A percentile compares a stretch with the other conserved stretches of the same genome.
phyloP scores from a whole-genome alignment of 108 stramenopile genomes.

The Cyclotella baltica region DNA sequence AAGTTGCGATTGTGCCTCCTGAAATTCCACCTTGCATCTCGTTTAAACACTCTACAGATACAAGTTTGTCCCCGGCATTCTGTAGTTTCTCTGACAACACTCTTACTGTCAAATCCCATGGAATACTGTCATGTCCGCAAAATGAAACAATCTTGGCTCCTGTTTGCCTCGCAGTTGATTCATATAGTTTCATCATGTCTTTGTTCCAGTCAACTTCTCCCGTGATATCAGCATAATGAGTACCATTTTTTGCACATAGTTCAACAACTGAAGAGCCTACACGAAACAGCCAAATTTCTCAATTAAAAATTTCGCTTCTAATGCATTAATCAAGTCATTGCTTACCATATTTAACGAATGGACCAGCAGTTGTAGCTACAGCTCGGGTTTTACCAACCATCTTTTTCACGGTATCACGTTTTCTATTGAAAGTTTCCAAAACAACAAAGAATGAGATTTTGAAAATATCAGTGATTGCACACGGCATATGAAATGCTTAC shows the following conservation, averaged over 20 bases:
- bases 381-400: constrained; percentile 79
- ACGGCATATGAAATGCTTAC: constrained; percentile 11
- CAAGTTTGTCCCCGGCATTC: constrained; percentile 48
- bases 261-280: constrained; percentile 62
- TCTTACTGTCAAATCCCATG: constrained; percentile 82
- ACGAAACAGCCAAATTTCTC: background rate
- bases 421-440: constrained; percentile 32
- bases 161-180: constrained; percentile 55
- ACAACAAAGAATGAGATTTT: background rate
- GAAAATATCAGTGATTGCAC: background rate
- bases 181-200: constrained; percentile 71
- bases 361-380: constrained; percentile 90
- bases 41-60: constrained; percentile 58
- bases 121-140: constrained; percentile 90
- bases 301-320: background rate
- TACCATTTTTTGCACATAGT: constrained; percentile 80
- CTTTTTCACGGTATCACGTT: constrained; percentile 61
- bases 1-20: constrained; percentile 71
- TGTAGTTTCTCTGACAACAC: constrained; percentile 51
- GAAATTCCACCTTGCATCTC: constrained; percentile 56
- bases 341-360: constrained; percentile 80
- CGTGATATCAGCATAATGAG: constrained; percentile 93
- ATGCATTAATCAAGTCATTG: background rate
- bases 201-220: constrained; percentile 91
- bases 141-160: constrained; percentile 81